These are phyloP conservation scores for Chlorokybus atmophyticus DNA, from an alignment of 139 green algal genomes.

Conservation along the genomic window DNA sequence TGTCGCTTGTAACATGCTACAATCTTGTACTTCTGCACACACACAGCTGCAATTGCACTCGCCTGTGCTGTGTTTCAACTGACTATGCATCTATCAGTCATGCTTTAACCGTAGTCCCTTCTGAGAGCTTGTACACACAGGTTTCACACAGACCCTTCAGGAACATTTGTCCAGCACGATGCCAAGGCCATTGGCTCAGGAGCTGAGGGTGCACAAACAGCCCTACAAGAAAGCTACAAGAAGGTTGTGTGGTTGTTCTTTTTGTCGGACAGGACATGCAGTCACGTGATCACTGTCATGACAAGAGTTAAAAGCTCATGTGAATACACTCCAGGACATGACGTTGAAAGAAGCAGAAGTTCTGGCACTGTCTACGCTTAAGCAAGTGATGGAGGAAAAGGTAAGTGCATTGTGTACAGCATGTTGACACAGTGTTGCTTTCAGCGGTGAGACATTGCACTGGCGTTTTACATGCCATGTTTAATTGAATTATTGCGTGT, in stretches of 20 bases:
- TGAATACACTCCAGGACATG: conserved; percentile 47
- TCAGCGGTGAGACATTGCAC: too few relatives aligned
- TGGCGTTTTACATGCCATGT: too few relatives aligned
- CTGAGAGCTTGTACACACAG: conserved; percentile 1
- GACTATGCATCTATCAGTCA: neutral
- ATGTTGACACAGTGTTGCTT: too few relatives aligned
- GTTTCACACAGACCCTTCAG: conserved; percentile 89
- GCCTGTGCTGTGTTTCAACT: neutral
- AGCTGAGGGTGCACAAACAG: conserved; percentile 77
- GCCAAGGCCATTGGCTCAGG: conserved; percentile 92
- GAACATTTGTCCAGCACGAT: conserved; percentile 79
- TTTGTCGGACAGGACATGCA: neutral
- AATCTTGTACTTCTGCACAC: neutral
- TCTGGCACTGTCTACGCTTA: conserved; percentile 84
- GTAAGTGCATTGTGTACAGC: conserved; percentile 48
- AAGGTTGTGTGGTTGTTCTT: conserved; percentile 12
- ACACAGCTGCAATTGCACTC: neutral
- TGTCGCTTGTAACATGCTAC: neutral
- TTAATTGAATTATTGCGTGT: too few relatives aligned
- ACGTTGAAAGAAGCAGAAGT: conserved; percentile 87
- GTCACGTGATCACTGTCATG: neutral
- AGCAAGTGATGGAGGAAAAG: conserved; percentile 99
- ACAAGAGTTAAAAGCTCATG: neutral
- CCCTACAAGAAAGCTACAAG: conserved; percentile 49
- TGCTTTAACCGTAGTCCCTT: neutral